These are phyloP conservation scores for Aspergillus indologenus DNA, from an alignment of 495 filamentous ascomycete species.

Conservation along the genomic window DNA sequence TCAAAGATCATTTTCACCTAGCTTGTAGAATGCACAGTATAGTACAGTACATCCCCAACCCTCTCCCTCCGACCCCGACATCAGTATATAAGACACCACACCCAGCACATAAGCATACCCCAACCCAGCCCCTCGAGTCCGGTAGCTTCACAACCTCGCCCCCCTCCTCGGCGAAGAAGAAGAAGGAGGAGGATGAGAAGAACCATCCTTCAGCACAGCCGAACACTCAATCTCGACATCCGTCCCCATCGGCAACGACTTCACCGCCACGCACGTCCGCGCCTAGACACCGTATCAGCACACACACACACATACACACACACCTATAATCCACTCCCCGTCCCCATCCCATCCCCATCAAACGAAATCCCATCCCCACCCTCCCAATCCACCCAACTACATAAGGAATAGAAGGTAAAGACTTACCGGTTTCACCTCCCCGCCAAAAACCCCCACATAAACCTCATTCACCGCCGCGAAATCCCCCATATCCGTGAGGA, in stretches of 20 bases:
- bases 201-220: constrained; percentile 21
- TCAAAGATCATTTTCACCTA: too few species aligned
- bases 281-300: constrained; percentile 25
- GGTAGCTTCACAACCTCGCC: constrained; percentile 17
- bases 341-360: too few species aligned
- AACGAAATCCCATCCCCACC: too few species aligned
- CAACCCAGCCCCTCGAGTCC: too few species aligned
- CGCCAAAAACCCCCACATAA: constrained; percentile 50
- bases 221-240: constrained; percentile 72
- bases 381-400: not conserved
- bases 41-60: too few species aligned
- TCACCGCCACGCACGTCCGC: constrained; percentile 65
- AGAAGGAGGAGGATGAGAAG: too few species aligned
- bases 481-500: constrained; percentile 66
- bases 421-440: constrained; percentile 51
- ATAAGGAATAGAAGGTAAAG: not conserved
- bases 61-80: too few species aligned
- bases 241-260: constrained; percentile 59
- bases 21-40: too few species aligned
- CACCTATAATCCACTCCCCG: not conserved
- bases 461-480: constrained; percentile 62
- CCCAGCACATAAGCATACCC: too few species aligned
- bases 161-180: too few species aligned
- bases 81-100: too few species aligned
- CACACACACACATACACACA: not conserved